Percentiles rank a stretch among this genome's conserved stretches.
Evolutionary conservation across 2,329 filamentous ascomycete genomes (phyloP).

Genomic region (Aspergillus sojae): DNA sequence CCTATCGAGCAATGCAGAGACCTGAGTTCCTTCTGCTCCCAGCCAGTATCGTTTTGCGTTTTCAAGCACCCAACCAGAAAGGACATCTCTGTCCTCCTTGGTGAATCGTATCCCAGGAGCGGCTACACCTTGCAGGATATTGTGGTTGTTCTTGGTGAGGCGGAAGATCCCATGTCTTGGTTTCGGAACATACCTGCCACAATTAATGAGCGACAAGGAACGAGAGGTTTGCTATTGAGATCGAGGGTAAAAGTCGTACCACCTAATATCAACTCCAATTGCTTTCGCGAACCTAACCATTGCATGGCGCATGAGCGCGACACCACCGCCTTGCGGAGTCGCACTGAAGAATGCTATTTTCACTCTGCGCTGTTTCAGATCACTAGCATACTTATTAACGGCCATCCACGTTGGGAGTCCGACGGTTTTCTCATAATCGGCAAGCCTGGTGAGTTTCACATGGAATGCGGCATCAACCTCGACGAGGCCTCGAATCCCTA

Average conservation of each 20-base stretch:
- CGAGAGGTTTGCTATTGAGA: no score
- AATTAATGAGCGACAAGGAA: not conserved
- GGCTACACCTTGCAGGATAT: slow-evolving; percentile 77
- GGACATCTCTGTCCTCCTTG: slow-evolving; percentile 59
- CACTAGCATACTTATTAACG: slow-evolving; percentile 61
- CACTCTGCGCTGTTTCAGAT: slow-evolving; percentile 62
- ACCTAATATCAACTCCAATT: slow-evolving; percentile 67
- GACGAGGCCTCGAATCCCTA: slow-evolving; percentile 54
- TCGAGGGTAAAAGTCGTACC: slow-evolving; percentile 54
- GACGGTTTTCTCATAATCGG: slow-evolving; percentile 63
- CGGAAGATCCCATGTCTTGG: slow-evolving; percentile 75
- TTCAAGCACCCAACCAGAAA: slow-evolving; percentile 69
- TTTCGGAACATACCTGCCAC: slow-evolving; percentile 66
- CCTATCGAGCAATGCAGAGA: slow-evolving; percentile 29
- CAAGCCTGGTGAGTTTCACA: slow-evolving; percentile 58
- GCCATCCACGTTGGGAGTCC: slow-evolving; percentile 62
- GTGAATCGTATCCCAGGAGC: slow-evolving; percentile 63
- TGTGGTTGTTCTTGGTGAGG: slow-evolving; percentile 82
- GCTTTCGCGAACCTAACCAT: slow-evolving; percentile 68
- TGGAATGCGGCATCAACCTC: slow-evolving; percentile 67
- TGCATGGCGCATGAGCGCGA: slow-evolving; percentile 75
- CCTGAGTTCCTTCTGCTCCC: slow-evolving; percentile 25
- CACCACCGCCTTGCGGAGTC: slow-evolving; percentile 74
- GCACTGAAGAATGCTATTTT: slow-evolving; percentile 76
- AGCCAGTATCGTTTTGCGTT: slow-evolving; percentile 76